Evolutionary conservation across 148 eudicot genomes (phyloP), one percentile per base, ranked within the genome.

Genomic region (Chenopodium berlandieri): DNA sequence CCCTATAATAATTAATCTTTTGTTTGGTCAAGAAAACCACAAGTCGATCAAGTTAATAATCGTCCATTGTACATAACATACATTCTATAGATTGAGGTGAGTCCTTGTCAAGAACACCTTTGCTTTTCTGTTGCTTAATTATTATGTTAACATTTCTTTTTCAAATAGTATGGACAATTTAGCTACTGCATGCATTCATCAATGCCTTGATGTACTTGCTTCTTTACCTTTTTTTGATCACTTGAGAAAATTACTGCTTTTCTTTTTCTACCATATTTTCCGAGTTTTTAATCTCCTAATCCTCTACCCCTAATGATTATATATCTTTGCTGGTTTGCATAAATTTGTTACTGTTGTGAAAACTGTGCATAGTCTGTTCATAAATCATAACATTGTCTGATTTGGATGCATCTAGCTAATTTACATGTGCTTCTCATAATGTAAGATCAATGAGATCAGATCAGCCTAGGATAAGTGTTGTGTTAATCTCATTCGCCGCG

Each of bases 111-210:
- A 27, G 17, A 9, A 66, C 27, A 73, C 4, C 56, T 46, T 82
- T 30, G n/a, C 70, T 70, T 67, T 72, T 73, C 31, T 80, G 65
- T 27, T 48, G 7, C 63, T 74, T 74, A 23, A 19, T 73, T 58
- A 58, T n/a, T 62, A 50, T 25, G 34, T 25, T 7, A 4, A 50
- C 40, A 50, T 37, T n/a, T 44, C 8, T 46, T 73, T 7, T 37
- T 37, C 52, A 11, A 12, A 1, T 73, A 62, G 17, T 40, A 12
- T 71, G 75, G 81, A 50, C 84, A 78, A 69, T 75, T 81, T 84
- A 82, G 71, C 63, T 44, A 46, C 81, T 70, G 82, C 84, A 86
- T 86, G 81, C 78, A 80, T 78, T 78, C 81, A 78, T 85, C 74
- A 79, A 85, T 84, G 84, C 78, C 32, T 84, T 81, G 16, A 64